Evolutionary conservation across 441 rosid genomes (phyloP), one percentile per base, ranked within the genome.

Genomic region (Eutrema salsugineum): DNA sequence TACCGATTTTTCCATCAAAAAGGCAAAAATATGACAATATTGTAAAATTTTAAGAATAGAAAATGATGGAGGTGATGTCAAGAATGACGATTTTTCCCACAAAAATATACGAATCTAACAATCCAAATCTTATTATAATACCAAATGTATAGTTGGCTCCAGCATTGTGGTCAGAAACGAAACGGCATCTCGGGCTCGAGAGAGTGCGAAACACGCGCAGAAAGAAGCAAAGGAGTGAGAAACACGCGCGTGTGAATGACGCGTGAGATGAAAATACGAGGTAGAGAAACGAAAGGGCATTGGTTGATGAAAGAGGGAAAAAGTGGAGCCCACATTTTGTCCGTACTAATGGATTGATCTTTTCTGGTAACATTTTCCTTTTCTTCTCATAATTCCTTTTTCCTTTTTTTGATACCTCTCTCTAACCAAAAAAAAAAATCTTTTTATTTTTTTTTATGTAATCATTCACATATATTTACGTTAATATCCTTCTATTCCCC

Each of bases 341-440:
- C 93, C 88, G 95, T 89, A 88, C 95, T 81, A 63, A 22, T 90
- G 88, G 96, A 90, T 90, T 90, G 91, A 86, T 87, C 92, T 83
- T 86, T 88, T 90, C 76, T 67, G 89, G 94, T 84, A 94, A 86
- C 63, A 66, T 72, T 85, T 94, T 85, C 97, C 93, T 66, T 89
- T 88, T 87, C 46, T 72, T 83, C 77, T 76, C 90, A 88, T 87
- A 85, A 87, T 87, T 89, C 94, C 68, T 80, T 58, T 82, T 88
- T 85, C 91, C 91, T 70, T 81, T 84, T 87, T 81, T 69, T 82
- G 87, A 75, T 71, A 55, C 81, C 73, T 44, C 67, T 64, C 71
- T 54, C 22, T 16, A 48, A 32, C 44, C 30, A 62, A 24, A 39
- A 17, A 40, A n/a, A 17, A 40, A 14, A 24, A n/a, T n/a, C 7